phyloP scores from a whole-genome alignment of 192 early-diverging fungal genomes.

The Chytriomyces sp. region DNA sequence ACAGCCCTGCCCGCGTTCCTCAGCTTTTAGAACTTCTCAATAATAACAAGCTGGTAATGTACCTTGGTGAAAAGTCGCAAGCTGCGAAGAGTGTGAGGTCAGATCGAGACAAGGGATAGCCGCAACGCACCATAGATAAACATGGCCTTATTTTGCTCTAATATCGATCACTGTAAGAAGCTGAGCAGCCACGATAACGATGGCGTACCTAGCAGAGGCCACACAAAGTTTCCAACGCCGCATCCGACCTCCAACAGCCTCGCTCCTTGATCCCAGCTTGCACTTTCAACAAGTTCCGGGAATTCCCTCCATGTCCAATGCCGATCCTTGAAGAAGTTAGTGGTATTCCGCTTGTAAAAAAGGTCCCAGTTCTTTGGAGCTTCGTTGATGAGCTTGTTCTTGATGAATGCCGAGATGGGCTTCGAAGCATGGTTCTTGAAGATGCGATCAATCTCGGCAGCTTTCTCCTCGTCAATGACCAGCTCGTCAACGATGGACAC shows the following conservation, averaged over 20 bases:
- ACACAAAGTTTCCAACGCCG: constrained; percentile 63
- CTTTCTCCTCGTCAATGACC: background rate
- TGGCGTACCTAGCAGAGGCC: constrained; percentile 41
- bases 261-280: background rate
- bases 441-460: constrained; percentile 12
- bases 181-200: background rate
- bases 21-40: background rate
- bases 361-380: constrained; percentile 52
- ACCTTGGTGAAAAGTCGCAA: constrained; percentile 51
- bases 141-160: constrained; percentile 43
- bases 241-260: constrained; percentile 42
- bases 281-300: constrained; percentile 68
- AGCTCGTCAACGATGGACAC: background rate
- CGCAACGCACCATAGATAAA: constrained; percentile 47
- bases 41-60: background rate
- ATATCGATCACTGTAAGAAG: background rate
- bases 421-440: constrained; percentile 21
- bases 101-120: background rate
- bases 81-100: constrained; percentile 9
- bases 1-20: constrained; percentile 36
- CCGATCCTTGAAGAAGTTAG: constrained; percentile 93
- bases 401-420: constrained; percentile 26
- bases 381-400: constrained; percentile 39
- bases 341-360: constrained; percentile 50
- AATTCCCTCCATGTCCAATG: constrained; percentile 96